A percentile compares a stretch with the other conserved stretches of the same genome.
Evolutionary conservation across 2,329 filamentous ascomycete species (phyloP).

Genomic region (Fusarium dimerum): DNA sequence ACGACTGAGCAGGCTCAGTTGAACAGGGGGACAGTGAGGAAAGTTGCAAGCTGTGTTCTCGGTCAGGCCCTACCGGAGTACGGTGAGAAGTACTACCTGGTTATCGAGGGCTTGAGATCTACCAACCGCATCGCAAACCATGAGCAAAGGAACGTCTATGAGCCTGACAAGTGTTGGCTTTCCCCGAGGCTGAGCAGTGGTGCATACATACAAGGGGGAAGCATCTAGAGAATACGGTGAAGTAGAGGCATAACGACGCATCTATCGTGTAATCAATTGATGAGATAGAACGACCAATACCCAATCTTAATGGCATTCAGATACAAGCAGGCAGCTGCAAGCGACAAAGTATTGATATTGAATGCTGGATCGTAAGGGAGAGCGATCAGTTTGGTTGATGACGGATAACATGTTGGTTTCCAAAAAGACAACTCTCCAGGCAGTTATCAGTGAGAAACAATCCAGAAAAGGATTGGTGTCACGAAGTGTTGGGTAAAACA

Average conservation of each 20-base stretch:
- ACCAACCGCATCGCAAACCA: background rate
- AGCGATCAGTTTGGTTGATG: too few species aligned
- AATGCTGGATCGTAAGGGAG: background rate
- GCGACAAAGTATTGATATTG: background rate
- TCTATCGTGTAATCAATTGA: background rate
- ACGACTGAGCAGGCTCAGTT: constrained; percentile 63
- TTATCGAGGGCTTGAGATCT: background rate
- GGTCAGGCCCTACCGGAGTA: background rate
- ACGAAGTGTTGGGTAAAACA: too few species aligned
- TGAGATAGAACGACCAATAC: background rate
- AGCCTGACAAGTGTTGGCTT: constrained; percentile 19
- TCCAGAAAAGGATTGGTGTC: too few species aligned
- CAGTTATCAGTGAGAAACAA: too few species aligned
- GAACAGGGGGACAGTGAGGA: background rate
- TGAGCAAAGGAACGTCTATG: background rate
- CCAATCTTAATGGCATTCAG: background rate
- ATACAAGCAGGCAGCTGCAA: background rate
- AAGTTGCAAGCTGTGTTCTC: constrained; percentile 3
- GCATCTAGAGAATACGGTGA: constrained; percentile 7
- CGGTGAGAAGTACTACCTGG: too few species aligned
- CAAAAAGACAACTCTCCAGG: too few species aligned
- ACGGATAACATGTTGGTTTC: too few species aligned
- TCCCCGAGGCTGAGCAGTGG: constrained; percentile 12
- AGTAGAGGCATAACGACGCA: constrained; percentile 1
- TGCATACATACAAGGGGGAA: constrained; percentile 1